Base-by-base conservation (phyloP, 352 stramenopile species). In the Lagenidium giganteum region DNA sequence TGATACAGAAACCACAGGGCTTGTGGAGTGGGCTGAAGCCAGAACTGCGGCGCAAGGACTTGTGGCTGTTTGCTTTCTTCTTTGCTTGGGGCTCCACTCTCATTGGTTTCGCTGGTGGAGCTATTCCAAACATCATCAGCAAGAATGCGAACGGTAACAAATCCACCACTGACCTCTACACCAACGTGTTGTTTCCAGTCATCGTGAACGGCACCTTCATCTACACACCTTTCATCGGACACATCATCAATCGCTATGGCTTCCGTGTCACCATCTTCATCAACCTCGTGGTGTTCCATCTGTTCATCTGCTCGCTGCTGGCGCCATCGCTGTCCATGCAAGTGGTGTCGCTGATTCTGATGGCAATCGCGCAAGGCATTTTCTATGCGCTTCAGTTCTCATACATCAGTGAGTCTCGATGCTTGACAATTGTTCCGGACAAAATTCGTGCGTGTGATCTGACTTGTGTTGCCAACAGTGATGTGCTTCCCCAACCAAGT, bases 41-140 rank as follows among this genome's bases (percentile, higher is more conserved):
- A 12, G 51, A 69, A 33, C 37, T 77, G 18, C 25, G 36, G 9
- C 47, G 51, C 1, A 40, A 46, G 5, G 61, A 73, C 25, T 26
- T 77, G 25, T 73, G 61, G 62, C 69, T 64, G 48, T 73, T 77
- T 46, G 57, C 46, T 1, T 18, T 68, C 9, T 73, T 55, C 46
- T 73, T 73, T 42, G 66, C 54, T 14, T 77, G 66, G 66, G 47
- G 66, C 34, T 77, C 66, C 13, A 66, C 48, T 30, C 51, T 70
- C 29, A 64, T 70, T 31, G 61, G 54, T 7, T 77, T 73, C 29
- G 57, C 57, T 17, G 64, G 61, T 8, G 61, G 64, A 18, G 64
- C 64, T 13, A 56, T 77, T n/a, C 59, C 66, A n/a, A 71, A 57
- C 30, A 67, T 73, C 40, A 67, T 78, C 30, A 58, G 64, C 39